These are phyloP conservation scores for Rhizopogon rudus DNA, from an alignment of 768 basidiomycete species.

Conservation along the genomic window DNA sequence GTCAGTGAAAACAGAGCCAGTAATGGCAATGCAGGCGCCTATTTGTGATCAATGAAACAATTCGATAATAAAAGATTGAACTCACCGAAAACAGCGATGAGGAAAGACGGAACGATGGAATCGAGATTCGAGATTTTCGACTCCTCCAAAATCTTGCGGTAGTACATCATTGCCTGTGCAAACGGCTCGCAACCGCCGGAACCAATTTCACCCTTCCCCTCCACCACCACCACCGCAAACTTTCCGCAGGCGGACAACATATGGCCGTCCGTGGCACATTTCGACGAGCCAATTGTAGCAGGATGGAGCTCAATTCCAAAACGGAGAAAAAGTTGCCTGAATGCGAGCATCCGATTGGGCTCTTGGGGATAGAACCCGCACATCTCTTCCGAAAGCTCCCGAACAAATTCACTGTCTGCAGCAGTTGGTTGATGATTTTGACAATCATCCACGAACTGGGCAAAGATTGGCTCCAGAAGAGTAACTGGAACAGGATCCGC, in stretches of 20 bases:
- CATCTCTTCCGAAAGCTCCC: slow-evolving; percentile 15
- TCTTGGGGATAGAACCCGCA: slow-evolving; percentile 11
- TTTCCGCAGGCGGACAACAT: slow-evolving; percentile 2
- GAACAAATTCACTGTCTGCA: slow-evolving; percentile 4
- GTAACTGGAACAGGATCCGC: not conserved
- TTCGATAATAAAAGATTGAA: not conserved
- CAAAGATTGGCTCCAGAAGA: slow-evolving; percentile 2
- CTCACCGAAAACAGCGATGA: not conserved
- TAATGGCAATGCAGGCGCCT: not conserved
- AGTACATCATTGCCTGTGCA: slow-evolving; percentile 16
- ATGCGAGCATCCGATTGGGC: not conserved
- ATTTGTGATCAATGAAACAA: not conserved
- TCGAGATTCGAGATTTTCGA: not conserved
- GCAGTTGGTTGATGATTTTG: not conserved
- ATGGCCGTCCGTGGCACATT: slow-evolving; percentile 6
- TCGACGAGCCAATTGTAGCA: not conserved
- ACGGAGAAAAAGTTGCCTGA: slow-evolving; percentile 4
- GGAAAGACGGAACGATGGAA: not conserved
- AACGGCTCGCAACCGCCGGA: slow-evolving; percentile 16
- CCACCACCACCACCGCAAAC: slow-evolving; percentile 10
- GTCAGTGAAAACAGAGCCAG: not conserved
- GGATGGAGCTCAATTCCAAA: slow-evolving; percentile 2
- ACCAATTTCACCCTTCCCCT: slow-evolving; percentile 18
- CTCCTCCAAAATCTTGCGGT: slow-evolving; percentile 4
- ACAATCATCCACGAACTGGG: slow-evolving; percentile 4